Percentiles rank a stretch among this genome's conserved stretches.
These are phyloP conservation scores for Lepidium africanum DNA, from an alignment of 345 rosid species.

Conservation along the genomic window DNA sequence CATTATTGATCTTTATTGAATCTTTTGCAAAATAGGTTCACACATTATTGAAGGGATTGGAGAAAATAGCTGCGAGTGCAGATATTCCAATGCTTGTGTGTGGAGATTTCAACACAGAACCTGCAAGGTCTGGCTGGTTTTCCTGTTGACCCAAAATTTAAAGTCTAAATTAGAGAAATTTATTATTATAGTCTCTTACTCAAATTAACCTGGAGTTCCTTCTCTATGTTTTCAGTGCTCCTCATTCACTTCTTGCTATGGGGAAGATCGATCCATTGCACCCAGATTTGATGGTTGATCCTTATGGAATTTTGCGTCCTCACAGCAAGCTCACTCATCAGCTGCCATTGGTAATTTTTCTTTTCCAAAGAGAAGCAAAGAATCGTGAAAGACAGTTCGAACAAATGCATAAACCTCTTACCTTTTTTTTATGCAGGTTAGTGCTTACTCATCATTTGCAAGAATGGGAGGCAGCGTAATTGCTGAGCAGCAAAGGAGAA, in stretches of 20 bases:
- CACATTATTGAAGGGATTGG: conserved; percentile 91
- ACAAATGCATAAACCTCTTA: not conserved
- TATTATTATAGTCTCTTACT: not conserved
- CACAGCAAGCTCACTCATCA: conserved; percentile 84
- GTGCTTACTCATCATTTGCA: conserved; percentile 92
- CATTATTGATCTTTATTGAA: conserved; percentile 2
- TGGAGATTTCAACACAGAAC: conserved; percentile 91
- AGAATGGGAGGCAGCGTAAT: conserved; percentile 55
- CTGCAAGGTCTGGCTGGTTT: conserved; percentile 59
- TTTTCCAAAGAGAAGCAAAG: not conserved
- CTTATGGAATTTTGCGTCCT: conserved; percentile 82
- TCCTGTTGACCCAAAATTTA: not conserved
- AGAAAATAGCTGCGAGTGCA: conserved; percentile 93
- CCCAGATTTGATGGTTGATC: conserved; percentile 77
- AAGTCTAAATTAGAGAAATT: not conserved
- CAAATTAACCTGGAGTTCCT: conserved; percentile 3
- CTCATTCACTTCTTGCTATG: conserved; percentile 92
- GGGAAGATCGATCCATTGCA: conserved; percentile 83
- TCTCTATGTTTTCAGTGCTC: conserved; percentile 57
- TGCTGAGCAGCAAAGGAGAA: conserved; percentile 72
- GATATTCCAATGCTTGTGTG: conserved; percentile 99
- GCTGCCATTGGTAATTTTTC: conserved; percentile 69
- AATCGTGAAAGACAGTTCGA: not conserved
- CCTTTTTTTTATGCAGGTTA: conserved; percentile 55
- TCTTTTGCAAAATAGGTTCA: conserved; percentile 55